Evolutionary conservation across 352 stramenopile species (phyloP).

Genomic region (Pythium rhizo-oryzae): DNA sequence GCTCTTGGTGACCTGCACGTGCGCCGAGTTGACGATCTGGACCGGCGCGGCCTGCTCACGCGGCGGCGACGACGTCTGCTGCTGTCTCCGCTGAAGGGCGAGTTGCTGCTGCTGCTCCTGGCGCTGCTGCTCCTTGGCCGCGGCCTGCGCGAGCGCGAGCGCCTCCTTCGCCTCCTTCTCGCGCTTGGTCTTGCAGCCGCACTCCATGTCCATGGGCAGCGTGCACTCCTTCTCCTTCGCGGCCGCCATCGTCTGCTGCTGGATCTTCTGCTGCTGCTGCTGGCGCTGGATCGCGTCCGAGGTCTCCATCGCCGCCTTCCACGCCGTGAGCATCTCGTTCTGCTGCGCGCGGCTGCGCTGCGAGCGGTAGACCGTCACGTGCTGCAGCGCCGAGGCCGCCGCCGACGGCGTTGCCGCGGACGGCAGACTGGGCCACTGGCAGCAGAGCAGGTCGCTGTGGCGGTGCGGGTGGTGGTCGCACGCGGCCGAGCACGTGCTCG

Average conservation of each 20-base stretch:
- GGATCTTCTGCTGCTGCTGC: neutral
- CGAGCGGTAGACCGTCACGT: slow-evolving; percentile 24
- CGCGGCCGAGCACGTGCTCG: slow-evolving; percentile 18
- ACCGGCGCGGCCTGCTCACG: neutral
- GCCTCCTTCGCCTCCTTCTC: slow-evolving; percentile 28
- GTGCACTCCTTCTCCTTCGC: slow-evolving; percentile 22
- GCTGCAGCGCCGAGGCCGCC: slow-evolving; percentile 2
- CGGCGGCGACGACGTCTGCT: neutral
- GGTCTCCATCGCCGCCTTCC: slow-evolving; percentile 27
- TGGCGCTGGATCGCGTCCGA: slow-evolving; percentile 23
- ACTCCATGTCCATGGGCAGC: slow-evolving; percentile 35
- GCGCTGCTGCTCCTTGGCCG: slow-evolving; percentile 19
- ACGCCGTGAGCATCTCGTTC: slow-evolving; percentile 26
- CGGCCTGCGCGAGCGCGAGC: slow-evolving; percentile 19
- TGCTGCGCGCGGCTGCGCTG: slow-evolving; percentile 23
- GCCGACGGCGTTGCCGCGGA: neutral
- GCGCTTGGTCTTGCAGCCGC: slow-evolving; percentile 34
- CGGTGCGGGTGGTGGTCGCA: neutral
- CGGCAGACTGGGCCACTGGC: slow-evolving; percentile 26
- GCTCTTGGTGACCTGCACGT: slow-evolving; percentile 7
- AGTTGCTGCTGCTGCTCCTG: neutral
- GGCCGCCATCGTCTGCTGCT: neutral
- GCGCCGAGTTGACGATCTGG: slow-evolving; percentile 18
- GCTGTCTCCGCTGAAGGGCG: neutral
- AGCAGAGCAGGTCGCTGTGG: slow-evolving; percentile 25